Base-by-base conservation (phyloP, 768 basidiomycete genomes). In the Boletus vinaceobasis region DNA sequence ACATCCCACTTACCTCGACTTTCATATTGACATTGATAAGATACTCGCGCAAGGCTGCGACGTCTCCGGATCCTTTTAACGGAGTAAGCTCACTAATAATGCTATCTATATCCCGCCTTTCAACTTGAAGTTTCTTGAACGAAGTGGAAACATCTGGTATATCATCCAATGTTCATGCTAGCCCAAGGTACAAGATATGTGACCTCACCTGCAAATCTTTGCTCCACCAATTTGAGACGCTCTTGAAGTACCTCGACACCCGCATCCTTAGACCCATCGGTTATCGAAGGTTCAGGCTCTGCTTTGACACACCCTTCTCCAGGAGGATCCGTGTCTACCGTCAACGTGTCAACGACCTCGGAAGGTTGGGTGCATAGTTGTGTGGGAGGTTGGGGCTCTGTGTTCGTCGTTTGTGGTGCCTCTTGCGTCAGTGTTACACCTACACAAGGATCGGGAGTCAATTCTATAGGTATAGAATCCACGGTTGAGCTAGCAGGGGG, bases 71-170 rank as follows among this genome's bases (percentile, higher is more conserved):
- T 21, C 80, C 82, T 56, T 86, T 78, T 13, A 94, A 62, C 0
- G 91, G 85, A 0, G 92, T 89, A 5, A 87, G 67, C 51, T 89
- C 88, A 10, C 75, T 77, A 43, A 98, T 71, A 5, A 92, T 73
- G 11, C 74, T 69, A 62, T 94, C 89, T 37, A 83, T 84, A 15
- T 84, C 83, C 10, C 74, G 65, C 62, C 86, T 87, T 71, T 92
- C 87, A 0, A 82, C 80, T 59, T 89, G 88, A 35, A 93, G 73
- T 58, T 80, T 78, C 67, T 88, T 86, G 74, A 87, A 90, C 11
- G 90, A 90, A 4, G 76, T 80, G 10, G 90, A 88, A 3, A 93
- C 81, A 65, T 91, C 91, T 93, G 46, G n/a, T 48, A 62, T 23
- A 2, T 23, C 50, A 43, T 10, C 23, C 23, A 37, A 50, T 14